Evolutionary conservation across 225 moss, liverwort and hornwort species (phyloP), one percentile per base, ranked within the genome.

Genomic region (Rhytidiadelphus loreus): DNA sequence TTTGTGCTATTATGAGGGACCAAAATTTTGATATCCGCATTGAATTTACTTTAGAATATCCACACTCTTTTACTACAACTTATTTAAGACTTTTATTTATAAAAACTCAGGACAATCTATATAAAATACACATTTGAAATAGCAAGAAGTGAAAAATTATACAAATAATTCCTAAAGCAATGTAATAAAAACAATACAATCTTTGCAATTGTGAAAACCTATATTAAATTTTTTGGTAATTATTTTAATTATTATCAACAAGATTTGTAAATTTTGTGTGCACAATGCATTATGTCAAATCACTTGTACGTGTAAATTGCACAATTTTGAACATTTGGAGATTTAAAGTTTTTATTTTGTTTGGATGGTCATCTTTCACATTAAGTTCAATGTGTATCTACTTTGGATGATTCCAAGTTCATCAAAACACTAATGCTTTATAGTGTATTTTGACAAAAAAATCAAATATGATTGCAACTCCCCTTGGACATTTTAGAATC

Each of bases 371-470:
- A 22, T 50, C 22, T 50, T 33, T 75, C 1, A 33, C 13, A 33
- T 75, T 8, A 75, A 75, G 5, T 75, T 75, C 12, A 76, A 76
- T 33, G 8, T 8, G 0, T 13, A 76, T 33, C 13, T 33, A 5
- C 4, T 6, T 1, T 0, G 1, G 0, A 5, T 0, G 5, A 76
- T 52, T 76, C 13, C 20, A 33, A 76, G 18, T 76, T 50, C 8
- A 52, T 8, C 13, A 76, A 76, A 33, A 52, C 2, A 75, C n/a
- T n/a, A n/a, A n/a, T 12, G 22, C 22, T 5, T 52, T 33, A 22
- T 6, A 52, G 33, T 8, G 5, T 5, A 33, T 21, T 33, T 52
- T 74, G 33, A 12, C 14, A 7, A 25, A 41, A 28, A 44, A 48
- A 12, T 18, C 3, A 75, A 50, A 2, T 4, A 13, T 48, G 7